Evolutionary conservation across 2,329 filamentous ascomycete species (phyloP).

Genomic region (Alternaria sp.): DNA sequence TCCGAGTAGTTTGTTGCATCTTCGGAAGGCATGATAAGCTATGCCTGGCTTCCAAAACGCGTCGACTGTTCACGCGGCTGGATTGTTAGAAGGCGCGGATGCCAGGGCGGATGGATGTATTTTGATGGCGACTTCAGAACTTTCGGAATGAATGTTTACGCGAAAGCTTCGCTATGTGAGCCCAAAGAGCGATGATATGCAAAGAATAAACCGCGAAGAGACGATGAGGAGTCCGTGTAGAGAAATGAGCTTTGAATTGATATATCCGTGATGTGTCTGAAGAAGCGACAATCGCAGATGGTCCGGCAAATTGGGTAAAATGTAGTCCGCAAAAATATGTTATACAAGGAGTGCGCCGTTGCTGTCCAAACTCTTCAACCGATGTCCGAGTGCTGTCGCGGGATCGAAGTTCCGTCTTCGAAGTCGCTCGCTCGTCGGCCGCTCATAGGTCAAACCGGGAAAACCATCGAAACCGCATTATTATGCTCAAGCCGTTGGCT

Average conservation of each 20-base stretch:
- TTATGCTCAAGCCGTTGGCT: conserved; percentile 35
- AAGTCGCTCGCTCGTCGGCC: conserved; percentile 7
- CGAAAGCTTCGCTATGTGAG: neutral
- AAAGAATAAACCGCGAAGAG: conserved; percentile 7
- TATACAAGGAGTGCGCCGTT: conserved; percentile 32
- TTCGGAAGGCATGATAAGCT: neutral
- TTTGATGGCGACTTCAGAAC: neutral
- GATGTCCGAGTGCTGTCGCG: conserved; percentile 11
- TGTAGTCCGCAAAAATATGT: conserved; percentile 35
- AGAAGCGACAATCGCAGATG: conserved; percentile 26
- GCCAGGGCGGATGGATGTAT: neutral
- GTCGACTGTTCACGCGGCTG: neutral
- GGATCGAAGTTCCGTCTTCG: conserved; percentile 12
- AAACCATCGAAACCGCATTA: conserved; percentile 5
- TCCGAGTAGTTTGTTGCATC: neutral
- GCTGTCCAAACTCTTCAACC: conserved; percentile 23
- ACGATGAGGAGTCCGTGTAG: conserved; percentile 9
- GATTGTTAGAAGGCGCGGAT: neutral
- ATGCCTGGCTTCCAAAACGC: neutral
- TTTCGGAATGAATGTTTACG: neutral
- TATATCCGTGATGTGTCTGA: conserved; percentile 35
- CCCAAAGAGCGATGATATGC: neutral
- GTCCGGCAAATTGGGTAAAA: conserved; percentile 32
- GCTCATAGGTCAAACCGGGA: conserved; percentile 11
- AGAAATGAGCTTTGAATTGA: conserved; percentile 32